A percentile compares a stretch with the other conserved stretches of the same genome.
These are phyloP conservation scores for Candida odintsovae DNA, from an alignment of 805 yeast species.

Conservation along the genomic window DNA sequence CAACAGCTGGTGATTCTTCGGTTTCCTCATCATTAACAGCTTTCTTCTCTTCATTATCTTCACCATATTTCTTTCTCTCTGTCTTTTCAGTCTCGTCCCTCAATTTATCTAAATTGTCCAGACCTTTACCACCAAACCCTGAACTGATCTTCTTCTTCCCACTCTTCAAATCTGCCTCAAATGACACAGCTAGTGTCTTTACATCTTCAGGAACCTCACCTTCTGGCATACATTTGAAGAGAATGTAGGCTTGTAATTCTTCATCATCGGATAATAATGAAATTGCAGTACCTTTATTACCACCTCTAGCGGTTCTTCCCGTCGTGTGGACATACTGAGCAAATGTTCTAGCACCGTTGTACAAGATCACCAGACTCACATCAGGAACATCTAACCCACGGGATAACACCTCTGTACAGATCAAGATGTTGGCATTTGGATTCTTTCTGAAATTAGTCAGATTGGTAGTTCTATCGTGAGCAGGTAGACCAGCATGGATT, in stretches of 20 bases:
- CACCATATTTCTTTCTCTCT: constrained; percentile 47
- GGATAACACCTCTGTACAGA: constrained; percentile 94
- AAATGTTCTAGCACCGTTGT: constrained; percentile 77
- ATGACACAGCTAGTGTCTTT: constrained; percentile 43
- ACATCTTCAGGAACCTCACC: constrained; percentile 49
- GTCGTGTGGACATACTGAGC: constrained; percentile 96
- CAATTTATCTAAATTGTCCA: constrained; percentile 65
- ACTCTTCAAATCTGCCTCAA: constrained; percentile 52
- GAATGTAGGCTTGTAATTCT: constrained; percentile 59
- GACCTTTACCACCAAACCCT: constrained; percentile 94
- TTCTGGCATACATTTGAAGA: constrained; percentile 43
- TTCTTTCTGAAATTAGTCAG: constrained; percentile 56
- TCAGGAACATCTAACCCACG: constrained; percentile 93
- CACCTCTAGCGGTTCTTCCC: constrained; percentile 93
- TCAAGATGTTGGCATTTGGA: constrained; percentile 48
- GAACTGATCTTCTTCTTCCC: constrained; percentile 62
- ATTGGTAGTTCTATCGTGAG: constrained; percentile 71
- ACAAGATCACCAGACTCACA: constrained; percentile 74
- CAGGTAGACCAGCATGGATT: constrained; percentile 91
- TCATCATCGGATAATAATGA: constrained; percentile 65
- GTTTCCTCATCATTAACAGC: constrained; percentile 24
- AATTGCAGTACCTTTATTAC: constrained; percentile 62
- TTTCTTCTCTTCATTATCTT: constrained; percentile 24
- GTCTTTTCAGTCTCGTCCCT: constrained; percentile 45
- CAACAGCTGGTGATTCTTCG: constrained; percentile 13